Conservation (phyloP, 805 yeast genomes). For the Nakazawaea peltata region DNA sequence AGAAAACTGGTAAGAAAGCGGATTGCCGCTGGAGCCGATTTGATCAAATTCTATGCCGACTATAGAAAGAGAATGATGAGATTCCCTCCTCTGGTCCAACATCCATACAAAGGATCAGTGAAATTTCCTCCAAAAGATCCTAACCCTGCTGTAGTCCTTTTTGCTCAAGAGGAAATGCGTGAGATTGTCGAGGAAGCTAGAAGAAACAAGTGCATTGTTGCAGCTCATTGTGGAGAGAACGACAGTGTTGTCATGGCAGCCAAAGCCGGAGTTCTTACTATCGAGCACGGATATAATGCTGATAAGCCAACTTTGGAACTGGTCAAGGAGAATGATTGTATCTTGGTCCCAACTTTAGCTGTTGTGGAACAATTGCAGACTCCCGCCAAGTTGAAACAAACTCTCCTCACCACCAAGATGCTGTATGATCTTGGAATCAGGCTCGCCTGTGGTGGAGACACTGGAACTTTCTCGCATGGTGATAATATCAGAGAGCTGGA, state of each 20-base stretch:
- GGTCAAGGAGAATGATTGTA: conserved; percentile 15
- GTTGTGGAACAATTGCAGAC: conserved; percentile 18
- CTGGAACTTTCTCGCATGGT: conserved; percentile 22
- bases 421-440: conserved; percentile 18
- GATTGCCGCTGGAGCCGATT: conserved; percentile 20
- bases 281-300: conserved; percentile 20
- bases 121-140: conserved; percentile 19
- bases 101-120: conserved; percentile 20
- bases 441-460: conserved; percentile 22
- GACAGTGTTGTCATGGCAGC: conserved; percentile 20
- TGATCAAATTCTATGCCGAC: conserved; percentile 20
- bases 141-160: conserved; percentile 19
- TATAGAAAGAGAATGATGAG: conserved; percentile 20
- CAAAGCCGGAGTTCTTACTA: conserved; percentile 17
- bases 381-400: conserved; percentile 13
- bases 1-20: conserved; percentile 19
- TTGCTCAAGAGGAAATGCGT: conserved; percentile 20
- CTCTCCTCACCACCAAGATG: conserved; percentile 14
- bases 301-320: conserved; percentile 14
- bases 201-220: conserved; percentile 19
- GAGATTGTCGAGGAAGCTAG: conserved; percentile 17
- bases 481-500: conserved; percentile 21
- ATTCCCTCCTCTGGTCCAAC: conserved; percentile 19
- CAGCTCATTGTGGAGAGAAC: conserved; percentile 21
- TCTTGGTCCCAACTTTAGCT: conserved; percentile 19